phyloP scores from a whole-genome alignment of 306 rosid species.

The Pueraria montana region DNA sequence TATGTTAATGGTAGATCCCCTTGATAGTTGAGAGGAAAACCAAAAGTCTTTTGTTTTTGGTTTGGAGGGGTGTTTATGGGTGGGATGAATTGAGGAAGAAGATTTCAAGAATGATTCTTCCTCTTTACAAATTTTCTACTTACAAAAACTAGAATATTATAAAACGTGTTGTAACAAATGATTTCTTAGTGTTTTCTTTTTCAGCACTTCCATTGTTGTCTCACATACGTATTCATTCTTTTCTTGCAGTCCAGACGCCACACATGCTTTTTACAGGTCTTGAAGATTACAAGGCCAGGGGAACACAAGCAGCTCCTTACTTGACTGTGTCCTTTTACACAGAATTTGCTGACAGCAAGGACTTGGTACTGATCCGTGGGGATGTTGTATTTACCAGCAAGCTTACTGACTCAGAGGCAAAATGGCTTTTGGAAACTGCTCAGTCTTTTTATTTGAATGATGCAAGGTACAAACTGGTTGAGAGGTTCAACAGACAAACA shows the following conservation, averaged over 20 bases:
- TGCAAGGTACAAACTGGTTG: conserved; percentile 77
- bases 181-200: not conserved
- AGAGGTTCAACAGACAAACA: conserved; percentile 85
- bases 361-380: conserved; percentile 84
- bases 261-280: conserved; percentile 87
- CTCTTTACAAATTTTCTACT: conserved; percentile 3
- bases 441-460: conserved; percentile 90
- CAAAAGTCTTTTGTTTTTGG: not conserved
- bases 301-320: conserved; percentile 95
- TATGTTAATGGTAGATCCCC: not conserved
- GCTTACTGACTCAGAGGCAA: conserved; percentile 79
- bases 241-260: conserved; percentile 81
- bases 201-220: not conserved
- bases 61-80: not conserved
- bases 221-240: conserved; percentile 28
- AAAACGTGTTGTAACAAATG: conserved; percentile 28
- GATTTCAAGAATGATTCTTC: conserved; percentile 20
- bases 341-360: conserved; percentile 93
- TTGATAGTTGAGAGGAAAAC: not conserved
- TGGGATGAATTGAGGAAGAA: not conserved
- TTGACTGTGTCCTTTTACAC: conserved; percentile 72
- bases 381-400: conserved; percentile 88
- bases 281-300: conserved; percentile 95
- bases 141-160: not conserved
- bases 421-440: conserved; percentile 86